Evolutionary conservation across 805 yeast species (phyloP).

Genomic region (Scheffersomyces ergatensis): DNA sequence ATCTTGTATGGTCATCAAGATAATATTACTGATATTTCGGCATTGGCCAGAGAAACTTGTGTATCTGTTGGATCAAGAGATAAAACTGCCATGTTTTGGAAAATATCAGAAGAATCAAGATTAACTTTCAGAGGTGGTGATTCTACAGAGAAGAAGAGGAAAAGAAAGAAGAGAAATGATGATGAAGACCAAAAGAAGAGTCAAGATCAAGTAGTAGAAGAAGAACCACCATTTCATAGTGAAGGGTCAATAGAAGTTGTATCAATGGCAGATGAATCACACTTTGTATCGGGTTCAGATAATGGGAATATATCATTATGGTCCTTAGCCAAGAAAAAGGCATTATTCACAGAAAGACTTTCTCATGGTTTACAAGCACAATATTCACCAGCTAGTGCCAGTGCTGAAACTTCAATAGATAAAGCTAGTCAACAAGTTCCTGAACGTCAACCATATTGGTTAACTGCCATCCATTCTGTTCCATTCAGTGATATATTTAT

Average conservation of each 20-base stretch:
- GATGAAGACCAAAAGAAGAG: slow-evolving; percentile 1
- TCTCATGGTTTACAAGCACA: slow-evolving; percentile 73
- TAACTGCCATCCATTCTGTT: slow-evolving; percentile 75
- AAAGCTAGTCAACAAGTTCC: slow-evolving; percentile 54
- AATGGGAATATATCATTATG: slow-evolving; percentile 89
- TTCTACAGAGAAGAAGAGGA: slow-evolving; percentile 39
- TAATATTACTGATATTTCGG: slow-evolving; percentile 73
- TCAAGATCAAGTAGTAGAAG: slow-evolving; percentile 13
- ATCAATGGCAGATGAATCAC: slow-evolving; percentile 86
- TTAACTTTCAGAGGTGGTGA: slow-evolving; percentile 93
- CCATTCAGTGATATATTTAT: slow-evolving; percentile 84
- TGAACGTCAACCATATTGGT: slow-evolving; percentile 75
- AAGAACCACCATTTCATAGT: slow-evolving; percentile 36
- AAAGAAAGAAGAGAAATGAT: slow-evolving; percentile 24
- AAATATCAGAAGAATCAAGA: slow-evolving; percentile 91
- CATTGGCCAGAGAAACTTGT: slow-evolving; percentile 85
- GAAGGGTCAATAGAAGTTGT: slow-evolving; percentile 94
- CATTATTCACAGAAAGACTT: slow-evolving; percentile 61
- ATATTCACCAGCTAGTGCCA: slow-evolving; percentile 36
- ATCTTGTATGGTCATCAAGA: slow-evolving; percentile 96
- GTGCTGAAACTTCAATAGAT: slow-evolving; percentile 57
- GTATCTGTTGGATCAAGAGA: slow-evolving; percentile 95
- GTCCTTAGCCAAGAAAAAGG: slow-evolving; percentile 89
- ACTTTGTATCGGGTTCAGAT: slow-evolving; percentile 93
- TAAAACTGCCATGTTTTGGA: slow-evolving; percentile 94